A percentile compares a stretch with the other conserved stretches of the same genome.
Conservation (phyloP, 106 monocot genomes). For the Dioscorea dumetorum region DNA sequence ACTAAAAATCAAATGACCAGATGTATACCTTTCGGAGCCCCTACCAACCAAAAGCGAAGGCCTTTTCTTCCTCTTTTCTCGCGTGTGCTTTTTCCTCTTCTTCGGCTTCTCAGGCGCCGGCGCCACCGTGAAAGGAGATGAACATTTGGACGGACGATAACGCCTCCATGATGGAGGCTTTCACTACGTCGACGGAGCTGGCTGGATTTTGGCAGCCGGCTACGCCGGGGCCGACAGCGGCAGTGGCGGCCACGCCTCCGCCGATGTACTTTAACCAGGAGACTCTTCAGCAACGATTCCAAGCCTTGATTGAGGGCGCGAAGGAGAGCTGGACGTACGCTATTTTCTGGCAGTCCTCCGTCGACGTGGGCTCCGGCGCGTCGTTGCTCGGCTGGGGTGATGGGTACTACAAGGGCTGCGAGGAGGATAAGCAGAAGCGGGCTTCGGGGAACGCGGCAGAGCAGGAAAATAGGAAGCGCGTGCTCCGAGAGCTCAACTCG, state of each 20-base stretch:
- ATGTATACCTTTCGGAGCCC: too few relatives aligned
- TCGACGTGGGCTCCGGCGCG: conserved; percentile 34
- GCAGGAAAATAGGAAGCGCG: conserved; percentile 72
- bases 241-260: neutral
- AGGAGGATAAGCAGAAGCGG: conserved; percentile 48
- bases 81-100: neutral
- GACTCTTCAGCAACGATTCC: conserved; percentile 67
- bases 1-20: too few relatives aligned
- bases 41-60: too few relatives aligned
- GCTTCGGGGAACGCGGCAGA: conserved; percentile 16
- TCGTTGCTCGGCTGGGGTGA: conserved; percentile 84
- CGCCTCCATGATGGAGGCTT: conserved; percentile 85
- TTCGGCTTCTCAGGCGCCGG: neutral
- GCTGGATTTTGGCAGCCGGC: conserved; percentile 1
- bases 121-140: neutral
- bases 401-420: conserved; percentile 75
- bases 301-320: conserved; percentile 57
- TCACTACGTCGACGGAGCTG: conserved; percentile 55
- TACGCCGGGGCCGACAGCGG: neutral
- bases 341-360: conserved; percentile 81
- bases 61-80: too few relatives aligned
- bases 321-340: conserved; percentile 72
- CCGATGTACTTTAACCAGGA: conserved; percentile 19
- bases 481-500: conserved; percentile 66
- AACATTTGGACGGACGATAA: conserved; percentile 45